These are phyloP conservation scores for Aspergillus sclerotioniger DNA, from an alignment of 495 filamentous ascomycete genomes.

Conservation along the genomic window DNA sequence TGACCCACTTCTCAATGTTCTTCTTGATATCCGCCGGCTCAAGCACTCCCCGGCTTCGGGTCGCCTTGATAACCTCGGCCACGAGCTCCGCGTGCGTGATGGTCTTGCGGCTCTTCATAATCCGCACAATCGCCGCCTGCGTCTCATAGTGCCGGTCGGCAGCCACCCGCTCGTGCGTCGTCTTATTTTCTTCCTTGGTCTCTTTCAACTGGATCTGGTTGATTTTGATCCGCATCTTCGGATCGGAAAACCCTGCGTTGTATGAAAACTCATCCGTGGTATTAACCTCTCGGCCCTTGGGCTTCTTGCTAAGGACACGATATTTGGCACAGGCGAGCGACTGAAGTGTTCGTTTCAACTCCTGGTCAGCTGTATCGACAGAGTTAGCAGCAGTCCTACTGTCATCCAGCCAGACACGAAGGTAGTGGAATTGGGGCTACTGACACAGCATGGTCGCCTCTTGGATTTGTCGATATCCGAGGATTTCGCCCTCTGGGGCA, in stretches of 20 bases:
- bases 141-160: conserved; percentile 92
- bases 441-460: conserved; percentile 65
- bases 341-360: conserved; percentile 87
- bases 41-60: conserved; percentile 76
- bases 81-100: conserved; percentile 81
- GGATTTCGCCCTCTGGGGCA: conserved; percentile 48
- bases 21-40: conserved; percentile 86
- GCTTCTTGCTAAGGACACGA: conserved; percentile 81
- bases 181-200: conserved; percentile 86
- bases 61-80: conserved; percentile 83
- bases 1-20: conserved; percentile 94
- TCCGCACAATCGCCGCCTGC: conserved; percentile 93
- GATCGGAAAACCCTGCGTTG: conserved; percentile 72
- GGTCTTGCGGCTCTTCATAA: conserved; percentile 93
- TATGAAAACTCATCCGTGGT: conserved; percentile 75
- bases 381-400: conserved; percentile 20
- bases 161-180: conserved; percentile 84
- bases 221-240: conserved; percentile 92
- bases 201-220: conserved; percentile 97
- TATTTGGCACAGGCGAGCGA: conserved; percentile 87
- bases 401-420: background rate
- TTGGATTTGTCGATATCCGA: conserved; percentile 70
- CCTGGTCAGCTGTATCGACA: conserved; percentile 55
- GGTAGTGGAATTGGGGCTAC: conserved; percentile 24
- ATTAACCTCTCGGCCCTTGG: conserved; percentile 78